A percentile compares a stretch with the other conserved stretches of the same genome.
These are phyloP conservation scores for Dalbergia oliveri DNA, from an alignment of 306 rosid species.

Conservation along the genomic window DNA sequence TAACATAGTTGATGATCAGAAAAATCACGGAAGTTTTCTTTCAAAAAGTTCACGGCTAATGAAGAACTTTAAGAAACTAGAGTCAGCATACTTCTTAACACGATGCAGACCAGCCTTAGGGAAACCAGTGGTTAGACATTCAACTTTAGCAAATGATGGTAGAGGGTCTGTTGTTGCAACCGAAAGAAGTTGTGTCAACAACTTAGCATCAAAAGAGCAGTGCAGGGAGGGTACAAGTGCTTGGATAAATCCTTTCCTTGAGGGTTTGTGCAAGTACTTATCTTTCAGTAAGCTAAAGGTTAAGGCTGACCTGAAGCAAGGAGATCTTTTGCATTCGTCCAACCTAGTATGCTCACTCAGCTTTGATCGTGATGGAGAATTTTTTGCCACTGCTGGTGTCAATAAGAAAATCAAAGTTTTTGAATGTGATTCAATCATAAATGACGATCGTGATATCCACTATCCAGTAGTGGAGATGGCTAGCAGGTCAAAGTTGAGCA, in stretches of 20 bases:
- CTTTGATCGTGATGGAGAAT: slow-evolving; percentile 96
- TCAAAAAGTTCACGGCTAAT: slow-evolving; percentile 76
- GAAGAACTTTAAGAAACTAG: slow-evolving; percentile 94
- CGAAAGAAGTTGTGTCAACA: slow-evolving; percentile 79
- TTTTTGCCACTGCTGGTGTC: slow-evolving; percentile 94
- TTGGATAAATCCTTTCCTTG: slow-evolving; percentile 96
- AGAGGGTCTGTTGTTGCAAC: slow-evolving; percentile 68
- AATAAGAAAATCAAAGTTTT: slow-evolving; percentile 94
- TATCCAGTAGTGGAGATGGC: slow-evolving; percentile 97
- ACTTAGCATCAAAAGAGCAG: slow-evolving; percentile 66
- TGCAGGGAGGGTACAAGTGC: slow-evolving; percentile 69
- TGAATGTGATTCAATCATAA: slow-evolving; percentile 77
- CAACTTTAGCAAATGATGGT: slow-evolving; percentile 70
- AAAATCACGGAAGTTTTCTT: slow-evolving; percentile 58
- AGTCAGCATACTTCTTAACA: slow-evolving; percentile 82
- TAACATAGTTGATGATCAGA: slow-evolving; percentile 60
- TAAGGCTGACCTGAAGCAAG: slow-evolving; percentile 97
- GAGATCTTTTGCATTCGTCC: slow-evolving; percentile 95
- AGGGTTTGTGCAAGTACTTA: slow-evolving; percentile 96
- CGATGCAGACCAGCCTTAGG: slow-evolving; percentile 71
- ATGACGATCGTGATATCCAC: slow-evolving; percentile 91
- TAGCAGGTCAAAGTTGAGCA: slow-evolving; percentile 88
- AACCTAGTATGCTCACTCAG: slow-evolving; percentile 90
- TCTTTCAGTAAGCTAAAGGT: slow-evolving; percentile 83
- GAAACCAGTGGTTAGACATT: slow-evolving; percentile 62